These are phyloP conservation scores for Clathrospora elynae DNA, from an alignment of 2,329 filamentous ascomycete genomes.

Conservation along the genomic window DNA sequence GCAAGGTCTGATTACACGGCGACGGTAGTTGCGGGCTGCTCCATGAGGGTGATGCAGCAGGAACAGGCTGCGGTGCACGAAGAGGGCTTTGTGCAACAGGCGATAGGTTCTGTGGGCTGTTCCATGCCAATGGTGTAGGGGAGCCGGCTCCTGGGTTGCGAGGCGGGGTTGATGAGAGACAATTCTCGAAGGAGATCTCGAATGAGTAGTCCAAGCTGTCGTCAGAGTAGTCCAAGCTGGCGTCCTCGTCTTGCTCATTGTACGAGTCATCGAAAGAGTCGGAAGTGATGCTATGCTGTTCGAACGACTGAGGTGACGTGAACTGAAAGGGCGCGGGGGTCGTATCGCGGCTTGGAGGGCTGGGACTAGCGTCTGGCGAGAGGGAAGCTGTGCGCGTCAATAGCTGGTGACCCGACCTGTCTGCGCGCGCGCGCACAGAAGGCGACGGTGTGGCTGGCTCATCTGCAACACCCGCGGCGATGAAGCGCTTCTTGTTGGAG, in stretches of 20 bases:
- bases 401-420: conserved; percentile 13
- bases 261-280: not conserved
- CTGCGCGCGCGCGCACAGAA: conserved; percentile 12
- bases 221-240: conserved; percentile 23
- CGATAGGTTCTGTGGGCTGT: conserved; percentile 5
- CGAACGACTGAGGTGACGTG: conserved; percentile 1
- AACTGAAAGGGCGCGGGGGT: not conserved
- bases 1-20: too few relatives aligned
- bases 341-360: not conserved
- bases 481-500: conserved; percentile 38
- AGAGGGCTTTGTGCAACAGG: too few relatives aligned
- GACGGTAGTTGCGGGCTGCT: too few relatives aligned
- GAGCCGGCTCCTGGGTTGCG: conserved; percentile 17
- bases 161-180: conserved; percentile 19
- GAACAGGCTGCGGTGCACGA: too few relatives aligned
- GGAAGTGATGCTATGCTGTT: not conserved
- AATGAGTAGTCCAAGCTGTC: too few relatives aligned
- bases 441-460: conserved; percentile 20
- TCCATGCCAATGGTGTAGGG: conserved; percentile 8
- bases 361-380: not conserved
- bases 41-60: too few relatives aligned
- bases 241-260: conserved; percentile 1
- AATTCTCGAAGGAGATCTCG: conserved; percentile 25
- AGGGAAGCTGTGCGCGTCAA: not conserved
- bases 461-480: conserved; percentile 30